phyloP scores from a whole-genome alignment of 2,329 filamentous ascomycete species.

The Aureobasidium melanogenum region DNA sequence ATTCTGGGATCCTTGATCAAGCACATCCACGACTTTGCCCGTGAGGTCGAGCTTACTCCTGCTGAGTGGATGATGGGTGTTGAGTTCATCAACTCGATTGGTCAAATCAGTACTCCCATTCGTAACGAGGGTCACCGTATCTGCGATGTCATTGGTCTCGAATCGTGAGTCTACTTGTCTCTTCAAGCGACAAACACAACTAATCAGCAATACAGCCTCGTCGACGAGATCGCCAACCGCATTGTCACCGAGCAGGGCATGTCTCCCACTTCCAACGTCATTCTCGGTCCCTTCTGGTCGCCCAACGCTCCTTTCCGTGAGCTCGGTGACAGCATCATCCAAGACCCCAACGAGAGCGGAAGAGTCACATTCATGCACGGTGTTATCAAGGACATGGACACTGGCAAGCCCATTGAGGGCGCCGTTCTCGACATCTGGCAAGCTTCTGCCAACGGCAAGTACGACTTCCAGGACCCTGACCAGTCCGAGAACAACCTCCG shows the following conservation, averaged over 20 bases:
- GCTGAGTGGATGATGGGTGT: slow-evolving; percentile 73
- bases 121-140: slow-evolving; percentile 68
- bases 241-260: slow-evolving; percentile 50
- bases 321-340: slow-evolving; percentile 58
- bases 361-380: slow-evolving; percentile 61
- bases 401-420: slow-evolving; percentile 55
- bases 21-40: slow-evolving; percentile 70
- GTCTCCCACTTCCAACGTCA: slow-evolving; percentile 63
- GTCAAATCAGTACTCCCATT: slow-evolving; percentile 57
- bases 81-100: slow-evolving; percentile 65
- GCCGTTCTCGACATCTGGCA: slow-evolving; percentile 75
- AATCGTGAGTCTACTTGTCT: slow-evolving; percentile 45
- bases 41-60: slow-evolving; percentile 66
- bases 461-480: slow-evolving; percentile 66
- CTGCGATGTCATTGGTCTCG: slow-evolving; percentile 64
- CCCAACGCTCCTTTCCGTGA: slow-evolving; percentile 65
- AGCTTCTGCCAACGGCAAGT: slow-evolving; percentile 47
- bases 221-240: slow-evolving; percentile 59
- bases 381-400: slow-evolving; percentile 54
- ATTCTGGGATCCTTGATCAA: slow-evolving; percentile 56
- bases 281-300: slow-evolving; percentile 72
- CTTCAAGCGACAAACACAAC: background rate
- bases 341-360: slow-evolving; percentile 50
- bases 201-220: slow-evolving; percentile 37
- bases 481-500: slow-evolving; percentile 66